A percentile compares a stretch with the other conserved stretches of the same genome.
These are phyloP conservation scores for Brasilioporus rufonigricans DNA, from an alignment of 768 basidiomycete genomes.

Conservation along the genomic window DNA sequence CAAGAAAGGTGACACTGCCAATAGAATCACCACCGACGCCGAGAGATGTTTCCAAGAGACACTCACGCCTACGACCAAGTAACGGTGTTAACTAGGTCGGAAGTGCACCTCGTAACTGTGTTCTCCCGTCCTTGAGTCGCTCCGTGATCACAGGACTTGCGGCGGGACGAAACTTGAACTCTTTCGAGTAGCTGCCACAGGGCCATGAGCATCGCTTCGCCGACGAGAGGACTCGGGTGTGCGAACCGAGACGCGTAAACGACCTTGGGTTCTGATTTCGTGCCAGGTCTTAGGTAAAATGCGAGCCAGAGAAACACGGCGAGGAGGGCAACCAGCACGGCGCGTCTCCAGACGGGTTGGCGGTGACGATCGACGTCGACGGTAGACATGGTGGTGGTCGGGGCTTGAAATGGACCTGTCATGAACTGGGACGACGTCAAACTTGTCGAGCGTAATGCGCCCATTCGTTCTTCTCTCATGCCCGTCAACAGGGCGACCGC, in stretches of 20 bases:
- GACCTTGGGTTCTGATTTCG: conserved; percentile 40
- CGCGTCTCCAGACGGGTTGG: conserved; percentile 45
- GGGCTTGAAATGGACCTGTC: conserved; percentile 20
- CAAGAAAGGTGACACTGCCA: not conserved
- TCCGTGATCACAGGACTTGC: conserved; percentile 84
- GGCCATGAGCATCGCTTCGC: not conserved
- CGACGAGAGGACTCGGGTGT: not conserved
- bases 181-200: conserved; percentile 68
- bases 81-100: conserved; percentile 30
- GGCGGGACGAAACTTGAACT: conserved; percentile 79
- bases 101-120: conserved; percentile 66
- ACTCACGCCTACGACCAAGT: not conserved
- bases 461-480: too few relatives aligned
- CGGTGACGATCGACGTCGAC: conserved; percentile 26
- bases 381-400: conserved; percentile 13
- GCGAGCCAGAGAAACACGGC: conserved; percentile 45
- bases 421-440: not conserved
- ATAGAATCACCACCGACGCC: not conserved
- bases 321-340: conserved; percentile 41
- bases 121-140: conserved; percentile 64
- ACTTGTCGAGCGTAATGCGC: too few relatives aligned
- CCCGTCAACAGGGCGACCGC: too few relatives aligned
- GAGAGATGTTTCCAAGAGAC: not conserved
- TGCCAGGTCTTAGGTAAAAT: conserved; percentile 30
- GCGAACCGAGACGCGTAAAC: conserved; percentile 65